Conservation (phyloP, 2,329 filamentous ascomycete genomes). For the Alternaria panax region DNA sequence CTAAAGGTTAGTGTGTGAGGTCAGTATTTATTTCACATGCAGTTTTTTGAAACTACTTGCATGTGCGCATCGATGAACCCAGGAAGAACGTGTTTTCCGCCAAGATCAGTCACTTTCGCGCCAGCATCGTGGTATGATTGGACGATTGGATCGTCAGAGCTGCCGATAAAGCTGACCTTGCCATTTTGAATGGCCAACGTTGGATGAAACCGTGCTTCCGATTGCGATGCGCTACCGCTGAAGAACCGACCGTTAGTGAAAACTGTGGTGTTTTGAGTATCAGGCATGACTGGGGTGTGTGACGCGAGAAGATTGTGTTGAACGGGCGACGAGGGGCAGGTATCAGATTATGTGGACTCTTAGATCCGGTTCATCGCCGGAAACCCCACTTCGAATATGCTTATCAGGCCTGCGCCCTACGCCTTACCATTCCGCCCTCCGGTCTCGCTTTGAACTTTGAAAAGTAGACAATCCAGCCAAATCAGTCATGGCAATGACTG, state of each 20-base stretch:
- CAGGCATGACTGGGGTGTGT: slow-evolving; percentile 17
- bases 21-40: neutral
- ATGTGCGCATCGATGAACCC: slow-evolving; percentile 67
- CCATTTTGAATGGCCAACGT: slow-evolving; percentile 53
- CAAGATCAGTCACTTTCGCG: slow-evolving; percentile 44
- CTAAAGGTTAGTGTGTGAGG: neutral
- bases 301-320: neutral
- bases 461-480: neutral
- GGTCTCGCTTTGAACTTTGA: neutral
- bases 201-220: slow-evolving; percentile 25
- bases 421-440: neutral
- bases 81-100: slow-evolving; percentile 56
- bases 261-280: slow-evolving; percentile 19
- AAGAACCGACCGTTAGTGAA: slow-evolving; percentile 43
- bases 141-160: slow-evolving; percentile 28
- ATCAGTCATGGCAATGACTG: neutral
- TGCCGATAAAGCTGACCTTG: slow-evolving; percentile 53
- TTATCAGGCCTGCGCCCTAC: slow-evolving; percentile 5
- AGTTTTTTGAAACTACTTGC: slow-evolving; percentile 29
- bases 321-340: slow-evolving; percentile 11
- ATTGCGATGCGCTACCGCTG: slow-evolving; percentile 5
- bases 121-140: slow-evolving; percentile 34
- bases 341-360: slow-evolving; percentile 18
- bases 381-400: slow-evolving; percentile 1
- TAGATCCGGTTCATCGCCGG: slow-evolving; percentile 25